Evolutionary conservation across 768 basidiomycete species (phyloP).

Genomic region (Mycena filopes): DNA sequence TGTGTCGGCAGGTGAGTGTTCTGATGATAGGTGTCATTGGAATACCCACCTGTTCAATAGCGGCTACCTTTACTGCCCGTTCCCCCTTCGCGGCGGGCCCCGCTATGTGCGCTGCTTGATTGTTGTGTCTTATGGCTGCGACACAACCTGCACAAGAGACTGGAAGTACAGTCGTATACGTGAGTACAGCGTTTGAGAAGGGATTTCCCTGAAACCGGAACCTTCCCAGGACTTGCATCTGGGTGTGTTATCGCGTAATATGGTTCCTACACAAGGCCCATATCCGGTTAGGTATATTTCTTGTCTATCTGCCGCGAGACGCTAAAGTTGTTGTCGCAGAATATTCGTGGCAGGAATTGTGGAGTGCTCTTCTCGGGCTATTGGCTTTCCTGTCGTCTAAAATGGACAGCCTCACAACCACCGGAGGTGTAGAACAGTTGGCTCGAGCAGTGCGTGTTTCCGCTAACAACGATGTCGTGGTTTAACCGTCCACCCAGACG

Average conservation of each 20-base stretch:
- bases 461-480: background rate
- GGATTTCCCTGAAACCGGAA: conserved; percentile 8
- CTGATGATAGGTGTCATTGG: background rate
- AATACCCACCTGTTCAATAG: conserved; percentile 41
- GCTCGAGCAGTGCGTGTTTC: conserved; percentile 59
- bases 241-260: conserved; percentile 63
- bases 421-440: conserved; percentile 63
- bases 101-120: conserved; percentile 70
- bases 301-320: conserved; percentile 4
- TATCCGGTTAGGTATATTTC: conserved; percentile 59
- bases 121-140: conserved; percentile 76
- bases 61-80: conserved; percentile 62
- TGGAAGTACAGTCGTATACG: conserved; percentile 69
- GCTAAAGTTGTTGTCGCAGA: conserved; percentile 50
- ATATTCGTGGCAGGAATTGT: conserved; percentile 75
- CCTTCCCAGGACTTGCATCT: conserved; percentile 60
- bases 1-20: conserved; percentile 70
- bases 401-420: conserved; percentile 61
- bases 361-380: conserved; percentile 65
- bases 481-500: conserved; percentile 47
- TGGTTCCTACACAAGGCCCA: conserved; percentile 67
- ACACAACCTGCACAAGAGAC: conserved; percentile 72
- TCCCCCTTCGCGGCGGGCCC: conserved; percentile 51
- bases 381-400: conserved; percentile 67
- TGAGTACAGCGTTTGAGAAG: conserved; percentile 42